phyloP scores from a whole-genome alignment of 805 yeast genomes.

The Yarrowia sp. region DNA sequence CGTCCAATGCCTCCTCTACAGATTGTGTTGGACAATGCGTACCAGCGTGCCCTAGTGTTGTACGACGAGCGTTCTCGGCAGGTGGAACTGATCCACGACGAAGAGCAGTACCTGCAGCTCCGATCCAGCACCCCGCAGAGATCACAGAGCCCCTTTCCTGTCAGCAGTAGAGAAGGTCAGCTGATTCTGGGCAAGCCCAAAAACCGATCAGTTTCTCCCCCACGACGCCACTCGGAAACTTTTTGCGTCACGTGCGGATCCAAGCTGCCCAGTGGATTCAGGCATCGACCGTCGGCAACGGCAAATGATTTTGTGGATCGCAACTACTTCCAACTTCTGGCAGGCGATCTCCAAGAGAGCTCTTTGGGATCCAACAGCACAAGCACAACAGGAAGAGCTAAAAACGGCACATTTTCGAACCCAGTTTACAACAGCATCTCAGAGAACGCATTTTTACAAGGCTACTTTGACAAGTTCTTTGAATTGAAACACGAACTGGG shows the following conservation, averaged over 20 bases:
- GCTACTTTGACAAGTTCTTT: conserved; percentile 71
- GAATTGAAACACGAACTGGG: conserved; percentile 61
- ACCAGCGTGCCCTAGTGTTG: conserved; percentile 16
- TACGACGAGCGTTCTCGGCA: conserved; percentile 5
- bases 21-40: conserved; percentile 20
- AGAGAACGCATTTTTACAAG: conserved; percentile 63
- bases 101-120: conserved; percentile 7
- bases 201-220: neutral
- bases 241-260: conserved; percentile 15
- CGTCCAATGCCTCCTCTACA: conserved; percentile 7
- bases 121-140: conserved; percentile 10
- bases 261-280: neutral
- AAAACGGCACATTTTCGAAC: neutral
- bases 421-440: conserved; percentile 31
- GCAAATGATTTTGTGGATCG: conserved; percentile 3
- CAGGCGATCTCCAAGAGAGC: neutral
- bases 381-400: neutral
- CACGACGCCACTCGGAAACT: conserved; percentile 3
- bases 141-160: neutral
- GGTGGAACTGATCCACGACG: conserved; percentile 11
- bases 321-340: conserved; percentile 19
- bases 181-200: neutral
- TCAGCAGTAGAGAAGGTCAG: neutral
- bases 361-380: neutral
- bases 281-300: neutral